phyloP scores from a whole-genome alignment of 169 alveolate genomes.

The Theileria parva region DNA sequence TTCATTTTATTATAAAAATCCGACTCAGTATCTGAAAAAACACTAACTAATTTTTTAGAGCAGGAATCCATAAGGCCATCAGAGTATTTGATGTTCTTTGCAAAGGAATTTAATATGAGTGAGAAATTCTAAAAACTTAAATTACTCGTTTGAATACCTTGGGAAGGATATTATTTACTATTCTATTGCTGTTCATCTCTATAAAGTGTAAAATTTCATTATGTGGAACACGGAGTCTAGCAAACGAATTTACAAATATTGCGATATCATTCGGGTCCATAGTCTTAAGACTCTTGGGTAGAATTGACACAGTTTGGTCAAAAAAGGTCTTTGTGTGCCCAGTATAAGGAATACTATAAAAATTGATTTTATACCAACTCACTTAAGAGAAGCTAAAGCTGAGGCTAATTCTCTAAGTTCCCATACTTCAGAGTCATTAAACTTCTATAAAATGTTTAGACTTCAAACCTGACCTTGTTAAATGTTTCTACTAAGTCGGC shows the following conservation, averaged over 20 bases:
- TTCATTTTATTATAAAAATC: conserved; percentile 20
- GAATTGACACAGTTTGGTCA: conserved; percentile 26
- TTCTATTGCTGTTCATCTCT: conserved; percentile 23
- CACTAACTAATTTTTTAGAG: background rate
- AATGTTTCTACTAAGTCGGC: conserved; percentile 36
- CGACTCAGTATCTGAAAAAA: background rate
- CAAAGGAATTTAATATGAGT: conserved; percentile 44
- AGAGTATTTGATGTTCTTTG: conserved; percentile 25
- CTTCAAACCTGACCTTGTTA: conserved; percentile 28
- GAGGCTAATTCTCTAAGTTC: conserved; percentile 51
- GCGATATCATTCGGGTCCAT: conserved; percentile 43
- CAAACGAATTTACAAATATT: conserved; percentile 33
- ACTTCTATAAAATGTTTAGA: conserved; percentile 1
- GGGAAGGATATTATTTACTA: conserved; percentile 13
- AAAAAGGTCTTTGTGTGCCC: conserved; percentile 23
- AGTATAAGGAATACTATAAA: background rate
- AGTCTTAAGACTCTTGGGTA: conserved; percentile 32
- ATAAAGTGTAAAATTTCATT: conserved; percentile 47
- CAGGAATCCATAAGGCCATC: conserved; percentile 14
- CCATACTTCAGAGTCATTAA: conserved; percentile 47
- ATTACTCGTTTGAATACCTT: conserved; percentile 4
- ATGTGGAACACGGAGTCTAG: conserved; percentile 19
- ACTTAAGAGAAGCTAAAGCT: conserved; percentile 46
- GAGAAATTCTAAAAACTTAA: conserved; percentile 19
- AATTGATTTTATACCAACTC: background rate